Conservation (phyloP, 345 rosid species). For the Cochlearia excelsa region DNA sequence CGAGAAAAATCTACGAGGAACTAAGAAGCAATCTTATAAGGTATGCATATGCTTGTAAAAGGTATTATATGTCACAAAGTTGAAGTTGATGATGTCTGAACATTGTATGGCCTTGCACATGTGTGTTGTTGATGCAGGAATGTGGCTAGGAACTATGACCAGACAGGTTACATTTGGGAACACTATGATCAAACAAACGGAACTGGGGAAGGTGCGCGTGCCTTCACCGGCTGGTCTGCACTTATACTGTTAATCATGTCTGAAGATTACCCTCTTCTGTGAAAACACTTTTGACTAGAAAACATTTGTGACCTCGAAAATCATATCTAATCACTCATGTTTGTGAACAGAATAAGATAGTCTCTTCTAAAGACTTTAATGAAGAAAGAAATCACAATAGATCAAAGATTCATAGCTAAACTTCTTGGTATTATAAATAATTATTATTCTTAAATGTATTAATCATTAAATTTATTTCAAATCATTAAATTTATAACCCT, state of each 20-base stretch:
- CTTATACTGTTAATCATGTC: constrained; percentile 75
- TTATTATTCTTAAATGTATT: too few relatives aligned
- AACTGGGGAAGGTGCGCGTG: constrained; percentile 67
- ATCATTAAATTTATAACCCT: too few relatives aligned
- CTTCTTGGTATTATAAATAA: background rate
- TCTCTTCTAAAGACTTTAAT: constrained; percentile 8
- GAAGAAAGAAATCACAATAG: background rate
- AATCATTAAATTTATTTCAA: too few relatives aligned
- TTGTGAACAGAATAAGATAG: constrained; percentile 22
- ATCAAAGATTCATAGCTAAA: too few relatives aligned
- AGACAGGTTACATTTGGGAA: constrained; percentile 87
- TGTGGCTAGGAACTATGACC: constrained; percentile 64
- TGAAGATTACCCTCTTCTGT: constrained; percentile 46
- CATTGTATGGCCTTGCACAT: constrained; percentile 3
- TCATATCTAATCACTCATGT: background rate
- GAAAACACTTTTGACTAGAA: constrained; percentile 6
- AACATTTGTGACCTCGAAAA: constrained; percentile 17
- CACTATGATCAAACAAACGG: constrained; percentile 81
- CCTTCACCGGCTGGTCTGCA: constrained; percentile 87
- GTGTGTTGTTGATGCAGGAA: constrained; percentile 48
- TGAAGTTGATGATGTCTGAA: constrained; percentile 6
- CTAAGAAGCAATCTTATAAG: constrained; percentile 68
- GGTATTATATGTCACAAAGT: background rate
- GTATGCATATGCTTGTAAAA: constrained; percentile 35
- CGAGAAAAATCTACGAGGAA: constrained; percentile 56